Conservation (phyloP, 441 rosid genomes). For the Pelargonium australe region DNA sequence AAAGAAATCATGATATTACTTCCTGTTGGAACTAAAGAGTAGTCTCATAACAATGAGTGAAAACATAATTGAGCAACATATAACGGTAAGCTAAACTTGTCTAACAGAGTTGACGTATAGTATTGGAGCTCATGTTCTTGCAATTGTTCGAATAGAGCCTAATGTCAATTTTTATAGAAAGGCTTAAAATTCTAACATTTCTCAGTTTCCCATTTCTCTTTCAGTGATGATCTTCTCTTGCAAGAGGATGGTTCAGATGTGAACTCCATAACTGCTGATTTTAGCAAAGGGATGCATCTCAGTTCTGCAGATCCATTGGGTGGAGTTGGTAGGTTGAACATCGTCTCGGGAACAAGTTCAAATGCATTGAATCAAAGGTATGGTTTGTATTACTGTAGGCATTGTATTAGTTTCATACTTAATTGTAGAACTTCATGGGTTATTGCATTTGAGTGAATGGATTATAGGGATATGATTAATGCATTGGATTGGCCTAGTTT, state of each 20-base stretch:
- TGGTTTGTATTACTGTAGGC: conserved; percentile 9
- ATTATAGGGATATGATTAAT: neutral
- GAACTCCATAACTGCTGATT: conserved; percentile 48
- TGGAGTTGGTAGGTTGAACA: conserved; percentile 40
- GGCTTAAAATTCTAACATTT: neutral
- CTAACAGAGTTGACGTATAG: neutral
- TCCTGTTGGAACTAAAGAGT: no score
- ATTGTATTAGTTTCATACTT: conserved; percentile 14
- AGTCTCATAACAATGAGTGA: no score
- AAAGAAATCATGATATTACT: no score
- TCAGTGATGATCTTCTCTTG: conserved; percentile 85
- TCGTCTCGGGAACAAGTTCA: conserved; percentile 38
- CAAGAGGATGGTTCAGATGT: conserved; percentile 78
- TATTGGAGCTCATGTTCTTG: neutral
- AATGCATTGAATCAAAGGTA: conserved; percentile 63
- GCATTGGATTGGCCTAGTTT: neutral
- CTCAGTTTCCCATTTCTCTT: conserved; percentile 17
- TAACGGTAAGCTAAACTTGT: neutral
- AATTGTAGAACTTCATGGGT: neutral
- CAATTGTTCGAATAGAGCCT: neutral
- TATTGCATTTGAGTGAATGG: neutral
- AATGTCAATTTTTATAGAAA: neutral
- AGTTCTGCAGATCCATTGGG: conserved; percentile 44
- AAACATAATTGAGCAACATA: no score
- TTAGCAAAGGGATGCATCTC: conserved; percentile 69